A percentile compares a stretch with the other conserved stretches of the same genome.
These are phyloP conservation scores for Tephrocybe sp. DNA, from an alignment of 768 basidiomycete genomes.

Conservation along the genomic window DNA sequence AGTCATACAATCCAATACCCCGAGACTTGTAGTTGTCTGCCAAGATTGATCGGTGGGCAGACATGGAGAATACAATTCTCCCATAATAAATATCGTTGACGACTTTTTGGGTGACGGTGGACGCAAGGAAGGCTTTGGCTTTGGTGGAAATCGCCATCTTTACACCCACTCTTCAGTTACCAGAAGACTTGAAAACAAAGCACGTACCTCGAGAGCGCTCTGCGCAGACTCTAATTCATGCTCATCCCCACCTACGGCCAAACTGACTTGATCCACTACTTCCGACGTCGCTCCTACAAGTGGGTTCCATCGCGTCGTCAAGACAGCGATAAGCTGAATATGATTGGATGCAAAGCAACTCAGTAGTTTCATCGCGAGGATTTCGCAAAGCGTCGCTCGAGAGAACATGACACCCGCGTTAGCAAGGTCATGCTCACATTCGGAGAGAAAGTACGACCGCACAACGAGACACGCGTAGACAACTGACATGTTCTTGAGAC, in stretches of 20 bases:
- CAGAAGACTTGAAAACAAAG: neutral
- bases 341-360: conserved; percentile 71
- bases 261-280: conserved; percentile 67
- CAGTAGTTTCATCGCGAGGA: conserved; percentile 86
- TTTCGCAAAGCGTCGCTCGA: conserved; percentile 79
- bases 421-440: conserved; percentile 71
- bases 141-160: conserved; percentile 89
- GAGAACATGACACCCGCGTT: conserved; percentile 70
- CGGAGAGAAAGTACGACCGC: conserved; percentile 73
- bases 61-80: conserved; percentile 65
- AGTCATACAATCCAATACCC: conserved; percentile 72
- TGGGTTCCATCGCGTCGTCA: conserved; percentile 85
- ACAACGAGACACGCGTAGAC: conserved; percentile 80
- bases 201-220: conserved; percentile 82
- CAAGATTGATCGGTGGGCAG: conserved; percentile 70
- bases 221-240: conserved; percentile 68
- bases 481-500: conserved; percentile 70
- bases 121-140: conserved; percentile 81
- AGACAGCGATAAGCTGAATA: conserved; percentile 73
- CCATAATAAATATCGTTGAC: conserved; percentile 87
- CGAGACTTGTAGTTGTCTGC: conserved; percentile 88
- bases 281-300: conserved; percentile 72
- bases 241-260: conserved; percentile 54
- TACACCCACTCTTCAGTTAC: neutral
- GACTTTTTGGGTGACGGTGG: conserved; percentile 82